Conservation (phyloP, 176 grass and related monocot genomes). For the Avena atlantica region DNA sequence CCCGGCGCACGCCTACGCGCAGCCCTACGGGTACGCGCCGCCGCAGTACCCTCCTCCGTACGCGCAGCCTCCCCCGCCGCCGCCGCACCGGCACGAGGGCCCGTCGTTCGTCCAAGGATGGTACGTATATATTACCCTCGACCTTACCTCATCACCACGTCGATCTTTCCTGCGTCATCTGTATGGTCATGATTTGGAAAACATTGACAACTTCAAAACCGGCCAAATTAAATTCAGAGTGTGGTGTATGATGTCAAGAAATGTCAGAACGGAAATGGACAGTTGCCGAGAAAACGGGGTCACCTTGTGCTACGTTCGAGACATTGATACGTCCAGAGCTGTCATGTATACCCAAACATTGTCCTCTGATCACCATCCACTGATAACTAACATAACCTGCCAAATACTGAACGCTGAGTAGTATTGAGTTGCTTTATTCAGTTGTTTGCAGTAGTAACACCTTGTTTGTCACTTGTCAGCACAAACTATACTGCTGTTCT, state of each 20-base stretch:
- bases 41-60: slow-evolving; percentile 55
- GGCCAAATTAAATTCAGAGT: background rate
- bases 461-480: background rate
- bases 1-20: slow-evolving; percentile 37
- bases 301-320: background rate
- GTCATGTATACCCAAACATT: background rate
- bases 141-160: background rate
- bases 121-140: slow-evolving; percentile 31
- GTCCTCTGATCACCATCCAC: background rate
- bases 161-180: background rate
- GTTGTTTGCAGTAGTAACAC: background rate
- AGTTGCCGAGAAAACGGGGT: background rate
- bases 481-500: background rate
- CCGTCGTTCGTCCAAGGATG: slow-evolving; percentile 53
- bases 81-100: slow-evolving; percentile 37
- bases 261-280: background rate
- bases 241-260: background rate
- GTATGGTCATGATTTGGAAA: background rate
- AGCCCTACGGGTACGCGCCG: slow-evolving; percentile 53
- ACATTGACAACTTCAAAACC: background rate
- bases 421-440: background rate
- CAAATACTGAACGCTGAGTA: background rate
- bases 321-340: background rate
- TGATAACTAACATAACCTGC: background rate
- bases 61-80: slow-evolving; percentile 62